A percentile compares a stretch with the other conserved stretches of the same genome.
Conservation (phyloP, 2,329 filamentous ascomycete species). For the Coniochaeta ligniaria region DNA sequence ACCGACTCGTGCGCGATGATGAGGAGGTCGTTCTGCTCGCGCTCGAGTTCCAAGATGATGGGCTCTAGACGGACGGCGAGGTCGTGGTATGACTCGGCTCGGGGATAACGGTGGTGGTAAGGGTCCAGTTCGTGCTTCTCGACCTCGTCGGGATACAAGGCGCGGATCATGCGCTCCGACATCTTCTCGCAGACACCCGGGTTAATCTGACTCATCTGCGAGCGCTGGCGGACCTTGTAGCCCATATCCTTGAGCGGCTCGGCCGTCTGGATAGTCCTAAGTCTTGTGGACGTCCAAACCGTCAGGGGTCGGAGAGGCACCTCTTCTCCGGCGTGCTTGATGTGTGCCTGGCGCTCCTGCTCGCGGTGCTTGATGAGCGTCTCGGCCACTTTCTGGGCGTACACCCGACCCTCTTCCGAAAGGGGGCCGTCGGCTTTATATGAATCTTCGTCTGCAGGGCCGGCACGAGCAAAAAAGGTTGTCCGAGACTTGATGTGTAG, state of each 20-base stretch:
- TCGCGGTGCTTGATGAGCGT: constrained; percentile 77
- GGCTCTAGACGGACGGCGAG: constrained; percentile 96
- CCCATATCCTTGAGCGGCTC: constrained; percentile 72
- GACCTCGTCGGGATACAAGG: constrained; percentile 83
- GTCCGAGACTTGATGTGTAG: constrained; percentile 92
- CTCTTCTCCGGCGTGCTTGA: constrained; percentile 60
- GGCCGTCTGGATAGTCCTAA: constrained; percentile 84
- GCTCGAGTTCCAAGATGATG: constrained; percentile 93
- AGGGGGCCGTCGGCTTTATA: constrained; percentile 88
- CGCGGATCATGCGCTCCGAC: constrained; percentile 72
- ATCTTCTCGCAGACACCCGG: constrained; percentile 94
- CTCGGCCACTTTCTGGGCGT: constrained; percentile 80
- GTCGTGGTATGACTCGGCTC: constrained; percentile 98
- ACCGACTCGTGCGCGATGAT: constrained; percentile 98
- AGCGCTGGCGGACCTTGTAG: constrained; percentile 82
- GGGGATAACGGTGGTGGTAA: constrained; percentile 92
- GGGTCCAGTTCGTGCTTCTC: constrained; percentile 89
- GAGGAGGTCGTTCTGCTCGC: constrained; percentile 93
- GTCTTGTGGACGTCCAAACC: constrained; percentile 90
- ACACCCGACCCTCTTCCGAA: constrained; percentile 71
- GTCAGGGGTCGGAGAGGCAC: constrained; percentile 71
- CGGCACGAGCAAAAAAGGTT: constrained; percentile 87
- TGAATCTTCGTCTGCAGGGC: constrained; percentile 80
- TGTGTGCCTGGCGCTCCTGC: constrained; percentile 64
- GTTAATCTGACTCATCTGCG: constrained; percentile 96